Base-by-base conservation (phyloP, 2,329 filamentous ascomycete genomes). In the Rhynchosporium graminicola region DNA sequence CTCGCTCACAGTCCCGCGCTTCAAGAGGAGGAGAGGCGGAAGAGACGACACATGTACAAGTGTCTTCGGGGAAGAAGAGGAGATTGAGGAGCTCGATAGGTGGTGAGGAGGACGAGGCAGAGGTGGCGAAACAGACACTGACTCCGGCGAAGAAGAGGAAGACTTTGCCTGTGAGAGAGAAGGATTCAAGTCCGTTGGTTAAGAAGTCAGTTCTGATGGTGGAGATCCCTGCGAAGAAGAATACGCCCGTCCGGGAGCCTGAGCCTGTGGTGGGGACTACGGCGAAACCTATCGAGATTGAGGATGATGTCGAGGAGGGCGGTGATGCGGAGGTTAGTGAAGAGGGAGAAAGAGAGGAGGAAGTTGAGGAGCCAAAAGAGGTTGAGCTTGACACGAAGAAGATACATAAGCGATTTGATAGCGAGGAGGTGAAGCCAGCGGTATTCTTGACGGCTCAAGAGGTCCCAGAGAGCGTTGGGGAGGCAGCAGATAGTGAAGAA, bases 371-470 rank as follows among this genome's bases (percentile, higher is more conserved):
- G 13, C 15, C 15, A 13, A 31, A 26, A 15, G 13, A 52, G 29
- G 45, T 38, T 6, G 50, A 59, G 26, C 43, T 47, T n/a, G 28
- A 36, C 12, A 47, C 43, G 6, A 64, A 58, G 36, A 60, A 48
- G 7, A 69, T 67, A 33, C 70, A 72, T 47, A 69, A 66, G 43
- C 55, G 65, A 55, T 72, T 72, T 55, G 65, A 57, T 12, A 72
- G 67, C 38, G 68, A 69, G 28, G 68, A 71, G 31, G 55, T 64
- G 20, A 59, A 65, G 15, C 45, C 60, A 1, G 64, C 62, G 10
- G 31, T 66, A 15, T 62, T 64, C n/a, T 65, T 59, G 12, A 62
- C 64, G 10, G 63, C 67, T 3, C 36, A 36, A 20, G 52, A 61
- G 26, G 9, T 50, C 20, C 38, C 50, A 20, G 56, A 63, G 4